Evolutionary conservation across 1,284 basidiomycete genomes (phyloP), one percentile per base, ranked within the genome.

Genomic region (Thecaphora frezii): DNA sequence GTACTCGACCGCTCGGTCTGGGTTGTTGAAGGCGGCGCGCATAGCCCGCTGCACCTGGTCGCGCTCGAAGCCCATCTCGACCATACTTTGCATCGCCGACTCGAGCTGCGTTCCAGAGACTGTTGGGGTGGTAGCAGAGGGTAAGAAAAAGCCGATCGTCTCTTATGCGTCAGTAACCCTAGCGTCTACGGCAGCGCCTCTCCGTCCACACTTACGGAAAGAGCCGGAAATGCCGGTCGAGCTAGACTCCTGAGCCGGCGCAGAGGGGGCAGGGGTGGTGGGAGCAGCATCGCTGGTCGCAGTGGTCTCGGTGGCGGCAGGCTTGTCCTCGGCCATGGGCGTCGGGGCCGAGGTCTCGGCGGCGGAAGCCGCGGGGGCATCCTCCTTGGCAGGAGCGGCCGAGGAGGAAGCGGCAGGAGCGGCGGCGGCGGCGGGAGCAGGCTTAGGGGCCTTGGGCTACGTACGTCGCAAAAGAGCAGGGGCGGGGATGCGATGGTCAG

Each of bases 1-100:
- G 81, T 98, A 98, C 80, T 99, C 96, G 25, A 93, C 93, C 8
- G 96, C 96, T 41, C 96, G 87, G 74, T 98, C 93, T 1, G 96
- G 91, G 81, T 99, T 98, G 82, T 99, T 99, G 82, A 87, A 99
- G 77, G 91, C 93, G 22, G 93, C 94, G 56, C 91, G 86, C 80
- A 99, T 81, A 4, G 94, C 93, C 26, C 87, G 85, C 75, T 88
- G 81, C 28, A 97, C 91, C 75, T 93, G 65, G 2, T 93, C 91
- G 36, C 88, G 85, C 60, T 87, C 85, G 74, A 96, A 98, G 19
- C 96, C 96, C 96, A 99, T 98, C 58, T 78, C 78, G 74, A 93
- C 89, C 46, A 89, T 83, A 62, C 64, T 68, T 38, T 55, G 56
- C 51, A 78, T 62, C 13, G 75, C 76, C 5, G 65, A 45, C 44